Evolutionary conservation across 2,329 filamentous ascomycete genomes (phyloP).

Genomic region (Venturia effusa): DNA sequence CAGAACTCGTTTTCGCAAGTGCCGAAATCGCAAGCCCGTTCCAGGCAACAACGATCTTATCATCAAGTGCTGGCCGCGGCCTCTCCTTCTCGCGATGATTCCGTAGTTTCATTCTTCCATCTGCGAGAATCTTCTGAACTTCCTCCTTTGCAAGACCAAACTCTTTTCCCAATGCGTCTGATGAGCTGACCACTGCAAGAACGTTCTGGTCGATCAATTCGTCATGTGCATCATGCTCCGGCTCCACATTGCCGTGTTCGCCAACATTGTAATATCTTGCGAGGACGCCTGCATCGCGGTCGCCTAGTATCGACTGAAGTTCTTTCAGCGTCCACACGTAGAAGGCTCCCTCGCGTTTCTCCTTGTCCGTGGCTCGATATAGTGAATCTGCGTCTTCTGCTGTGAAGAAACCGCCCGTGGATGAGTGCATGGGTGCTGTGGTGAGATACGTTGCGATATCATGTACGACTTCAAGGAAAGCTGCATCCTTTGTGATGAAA

Average conservation of each 20-base stretch:
- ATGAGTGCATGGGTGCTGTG: conserved; percentile 53
- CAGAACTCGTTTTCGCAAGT: conserved; percentile 62
- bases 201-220: conserved; percentile 95
- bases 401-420: conserved; percentile 68
- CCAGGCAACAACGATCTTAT: conserved; percentile 78
- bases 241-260: conserved; percentile 74
- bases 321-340: conserved; percentile 91
- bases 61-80: conserved; percentile 66
- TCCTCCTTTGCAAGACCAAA: conserved; percentile 62
- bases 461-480: conserved; percentile 55
- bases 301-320: conserved; percentile 63
- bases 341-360: conserved; percentile 84
- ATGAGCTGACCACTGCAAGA: conserved; percentile 57
- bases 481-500: conserved; percentile 47
- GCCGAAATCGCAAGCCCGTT: conserved; percentile 82
- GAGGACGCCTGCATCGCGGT: conserved; percentile 57
- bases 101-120: conserved; percentile 57
- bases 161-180: conserved; percentile 59
- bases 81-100: conserved; percentile 64
- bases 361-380: conserved; percentile 59
- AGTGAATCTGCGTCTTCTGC: conserved; percentile 86
- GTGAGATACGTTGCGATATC: conserved; percentile 84
- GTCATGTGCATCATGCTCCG: conserved; percentile 76
- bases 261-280: conserved; percentile 77
- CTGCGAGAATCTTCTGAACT: conserved; percentile 54